Base-by-base conservation (phyloP, 495 filamentous ascomycete genomes). In the Clohesyomyces aquaticus region DNA sequence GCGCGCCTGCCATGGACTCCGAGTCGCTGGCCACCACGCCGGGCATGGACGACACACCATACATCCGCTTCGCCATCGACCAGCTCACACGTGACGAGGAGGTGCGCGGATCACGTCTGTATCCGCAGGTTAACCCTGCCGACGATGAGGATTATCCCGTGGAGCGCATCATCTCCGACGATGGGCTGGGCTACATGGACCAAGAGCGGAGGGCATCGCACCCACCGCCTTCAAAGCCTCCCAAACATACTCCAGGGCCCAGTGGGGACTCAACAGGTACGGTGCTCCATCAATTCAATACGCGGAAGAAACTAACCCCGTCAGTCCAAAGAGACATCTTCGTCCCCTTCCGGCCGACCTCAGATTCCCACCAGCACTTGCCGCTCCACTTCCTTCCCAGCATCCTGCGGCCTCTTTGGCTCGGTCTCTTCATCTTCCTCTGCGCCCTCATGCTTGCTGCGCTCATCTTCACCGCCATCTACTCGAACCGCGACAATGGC, bases 391-490 rank as follows among this genome's bases (percentile, higher is more conserved):
- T 84, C 70, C 78, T 88, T 28, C 92, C 92, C 4, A 69, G 77
- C 66, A 83, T 87, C 12, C 77, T 96, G 45, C 85, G 88, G 23
- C 76, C 86, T 0, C 76, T 78, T 59, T 85, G 84, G 10, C 76
- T 96, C 59, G 61, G 81, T 0, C 50, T 80, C 26, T 77, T 88
- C 28, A 80, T 87, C 55, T 64, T 82, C 10, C 77, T 87, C 56
- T 87, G 86, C 61, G 63, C 91, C 23, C 75, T 88, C 12, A 91
- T 94, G 86, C 81, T 91, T 28, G 83, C 80, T 0, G 87, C 80
- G 4, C 78, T 96, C 18, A 78, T 87, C 9, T 88, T 92, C 71
- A 87, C 82, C 72, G 91, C 89, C 55, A 77, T 90, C 22, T 93
- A 82, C 75, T 91, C 91, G 14, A 62, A 65, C 3, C 76, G 79